These are phyloP conservation scores for Mycena leptocephala DNA, from an alignment of 768 basidiomycete species.

Conservation along the genomic window DNA sequence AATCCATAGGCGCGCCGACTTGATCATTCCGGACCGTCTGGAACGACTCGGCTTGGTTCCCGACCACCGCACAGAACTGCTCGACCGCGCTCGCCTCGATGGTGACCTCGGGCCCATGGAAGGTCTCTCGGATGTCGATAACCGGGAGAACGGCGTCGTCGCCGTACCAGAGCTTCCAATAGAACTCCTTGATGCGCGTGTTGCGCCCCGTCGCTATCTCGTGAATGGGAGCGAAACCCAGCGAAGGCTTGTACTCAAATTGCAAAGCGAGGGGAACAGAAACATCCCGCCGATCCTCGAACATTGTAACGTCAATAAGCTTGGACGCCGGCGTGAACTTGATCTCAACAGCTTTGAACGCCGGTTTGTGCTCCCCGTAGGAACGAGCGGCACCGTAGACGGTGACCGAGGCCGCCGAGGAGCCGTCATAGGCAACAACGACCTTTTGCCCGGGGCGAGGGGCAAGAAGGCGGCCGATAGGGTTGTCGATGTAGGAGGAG, in stretches of 20 bases:
- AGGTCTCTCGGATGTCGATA: constrained; percentile 87
- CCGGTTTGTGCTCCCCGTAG: constrained; percentile 76
- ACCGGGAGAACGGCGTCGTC: constrained; percentile 83
- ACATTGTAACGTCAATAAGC: constrained; percentile 81
- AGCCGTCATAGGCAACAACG: constrained; percentile 67
- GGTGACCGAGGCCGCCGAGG: constrained; percentile 70
- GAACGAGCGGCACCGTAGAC: constrained; percentile 89
- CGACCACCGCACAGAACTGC: constrained; percentile 93
- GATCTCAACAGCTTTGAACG: constrained; percentile 91
- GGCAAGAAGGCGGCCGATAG: constrained; percentile 87
- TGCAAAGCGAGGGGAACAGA: constrained; percentile 87
- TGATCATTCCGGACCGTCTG: constrained; percentile 80
- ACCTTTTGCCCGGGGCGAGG: constrained; percentile 89
- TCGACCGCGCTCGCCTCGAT: constrained; percentile 87
- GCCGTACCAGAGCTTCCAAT: constrained; percentile 99
- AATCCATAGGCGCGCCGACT: constrained; percentile 97
- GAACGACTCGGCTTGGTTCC: constrained; percentile 94
- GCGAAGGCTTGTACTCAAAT: constrained; percentile 90
- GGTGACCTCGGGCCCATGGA: constrained; percentile 89
- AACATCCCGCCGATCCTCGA: constrained; percentile 85
- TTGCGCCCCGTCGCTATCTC: constrained; percentile 90
- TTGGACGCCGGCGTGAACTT: constrained; percentile 67
- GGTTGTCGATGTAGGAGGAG: constrained; percentile 89
- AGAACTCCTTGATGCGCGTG: constrained; percentile 94
- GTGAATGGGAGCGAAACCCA: constrained; percentile 94